phyloP scores from a whole-genome alignment of 306 rosid genomes.

The Quercus parvula region DNA sequence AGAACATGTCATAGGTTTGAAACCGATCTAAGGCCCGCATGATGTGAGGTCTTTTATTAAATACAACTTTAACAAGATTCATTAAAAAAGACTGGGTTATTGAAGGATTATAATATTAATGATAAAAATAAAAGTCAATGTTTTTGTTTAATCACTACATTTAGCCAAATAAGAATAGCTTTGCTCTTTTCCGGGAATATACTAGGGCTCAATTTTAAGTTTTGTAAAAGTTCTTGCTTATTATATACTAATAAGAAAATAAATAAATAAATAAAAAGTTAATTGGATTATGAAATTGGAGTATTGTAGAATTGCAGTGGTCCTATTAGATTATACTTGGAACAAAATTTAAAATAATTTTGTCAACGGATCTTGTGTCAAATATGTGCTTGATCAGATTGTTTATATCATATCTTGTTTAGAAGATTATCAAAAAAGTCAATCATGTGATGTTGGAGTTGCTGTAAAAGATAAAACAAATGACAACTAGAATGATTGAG shows the following conservation, averaged over 20 bases:
- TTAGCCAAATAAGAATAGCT: not conserved
- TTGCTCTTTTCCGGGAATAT: not conserved
- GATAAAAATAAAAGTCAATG: not conserved
- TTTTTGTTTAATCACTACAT: not conserved
- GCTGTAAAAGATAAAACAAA: no score
- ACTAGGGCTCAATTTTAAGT: not conserved
- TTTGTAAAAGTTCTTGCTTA: not conserved
- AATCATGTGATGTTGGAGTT: no score
- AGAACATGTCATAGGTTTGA: not conserved
- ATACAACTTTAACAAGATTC: not conserved
- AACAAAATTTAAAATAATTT: not conserved
- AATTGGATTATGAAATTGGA: not conserved
- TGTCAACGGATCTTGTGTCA: not conserved
- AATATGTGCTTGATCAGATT: no score
- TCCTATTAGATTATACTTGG: not conserved
- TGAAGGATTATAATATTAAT: not conserved
- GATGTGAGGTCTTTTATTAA: not conserved
- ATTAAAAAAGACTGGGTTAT: not conserved
- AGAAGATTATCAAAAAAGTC: no score
- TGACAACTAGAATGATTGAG: no score
- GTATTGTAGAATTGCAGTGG: not conserved
- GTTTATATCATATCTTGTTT: no score
- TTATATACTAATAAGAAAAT: not conserved
- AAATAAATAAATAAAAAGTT: not conserved
- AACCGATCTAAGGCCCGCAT: not conserved